Conservation (phyloP, 306 rosid species). For the Cucurbita maxima region DNA sequence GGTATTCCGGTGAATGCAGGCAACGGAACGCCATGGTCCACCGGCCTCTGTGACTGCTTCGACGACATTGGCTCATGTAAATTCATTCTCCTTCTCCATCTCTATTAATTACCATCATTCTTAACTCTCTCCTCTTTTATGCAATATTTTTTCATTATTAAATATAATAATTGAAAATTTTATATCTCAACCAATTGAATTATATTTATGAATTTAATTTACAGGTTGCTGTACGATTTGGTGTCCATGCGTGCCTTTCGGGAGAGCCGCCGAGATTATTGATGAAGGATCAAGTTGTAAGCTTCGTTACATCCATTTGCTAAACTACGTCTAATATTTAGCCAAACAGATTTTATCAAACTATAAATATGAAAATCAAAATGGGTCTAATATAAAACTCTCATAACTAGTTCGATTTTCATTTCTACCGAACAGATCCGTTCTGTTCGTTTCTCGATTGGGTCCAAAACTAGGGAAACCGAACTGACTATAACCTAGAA, state of each 20-base stretch:
- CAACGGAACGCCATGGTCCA: neutral
- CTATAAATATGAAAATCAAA: too few species aligned
- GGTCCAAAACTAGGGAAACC: too few species aligned
- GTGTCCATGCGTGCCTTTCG: slow-evolving; percentile 77
- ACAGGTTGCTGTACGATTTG: slow-evolving; percentile 54
- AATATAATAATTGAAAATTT: too few species aligned
- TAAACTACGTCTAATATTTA: neutral
- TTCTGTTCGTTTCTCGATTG: too few species aligned
- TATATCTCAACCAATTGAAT: neutral
- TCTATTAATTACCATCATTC: neutral
- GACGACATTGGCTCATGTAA: neutral
- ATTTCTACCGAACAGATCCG: too few species aligned
- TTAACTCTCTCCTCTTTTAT: too few species aligned
- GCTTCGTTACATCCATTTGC: neutral
- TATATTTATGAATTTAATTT: neutral
- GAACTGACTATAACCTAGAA: too few species aligned
- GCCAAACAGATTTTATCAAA: too few species aligned
- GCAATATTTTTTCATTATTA: neutral
- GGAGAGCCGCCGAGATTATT: slow-evolving; percentile 46
- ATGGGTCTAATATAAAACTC: too few species aligned
- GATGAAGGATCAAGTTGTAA: slow-evolving; percentile 61
- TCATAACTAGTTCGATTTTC: too few species aligned
- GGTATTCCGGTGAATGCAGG: neutral
- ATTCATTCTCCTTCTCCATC: neutral
- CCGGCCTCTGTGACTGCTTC: neutral